Conservation (phyloP, 345 rosid species). For the Eucalyptus marginata region DNA sequence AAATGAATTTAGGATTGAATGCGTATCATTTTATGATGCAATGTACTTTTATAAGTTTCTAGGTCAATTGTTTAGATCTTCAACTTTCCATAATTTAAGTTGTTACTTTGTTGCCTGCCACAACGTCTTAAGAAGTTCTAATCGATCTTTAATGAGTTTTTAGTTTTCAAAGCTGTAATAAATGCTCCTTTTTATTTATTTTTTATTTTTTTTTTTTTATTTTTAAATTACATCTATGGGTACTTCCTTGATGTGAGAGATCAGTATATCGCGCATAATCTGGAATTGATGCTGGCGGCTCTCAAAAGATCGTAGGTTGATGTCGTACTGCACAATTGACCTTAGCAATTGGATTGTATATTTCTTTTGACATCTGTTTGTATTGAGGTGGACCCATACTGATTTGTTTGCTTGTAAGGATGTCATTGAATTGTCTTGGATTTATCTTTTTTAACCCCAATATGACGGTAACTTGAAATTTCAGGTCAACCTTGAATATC, state of each 20-base stretch:
- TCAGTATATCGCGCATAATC: neutral
- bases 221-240: neutral
- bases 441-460: neutral
- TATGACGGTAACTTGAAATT: slow-evolving; percentile 5
- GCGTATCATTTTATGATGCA: neutral
- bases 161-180: neutral
- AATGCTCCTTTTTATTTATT: neutral
- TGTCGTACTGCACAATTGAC: neutral
- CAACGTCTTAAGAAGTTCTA: neutral
- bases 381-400: neutral
- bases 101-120: neutral
- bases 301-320: neutral
- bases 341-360: neutral
- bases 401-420: neutral
- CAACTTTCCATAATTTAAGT: neutral
- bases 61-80: neutral
- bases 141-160: neutral
- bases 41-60: neutral
- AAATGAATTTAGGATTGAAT: neutral
- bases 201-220: neutral
- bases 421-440: neutral
- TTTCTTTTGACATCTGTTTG: neutral
- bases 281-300: neutral
- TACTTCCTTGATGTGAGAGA: neutral
- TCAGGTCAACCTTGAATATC: slow-evolving; percentile 96